Evolutionary conservation across 2,329 filamentous ascomycete species (phyloP).

Genomic region (Neocucurbitaria cava): DNA sequence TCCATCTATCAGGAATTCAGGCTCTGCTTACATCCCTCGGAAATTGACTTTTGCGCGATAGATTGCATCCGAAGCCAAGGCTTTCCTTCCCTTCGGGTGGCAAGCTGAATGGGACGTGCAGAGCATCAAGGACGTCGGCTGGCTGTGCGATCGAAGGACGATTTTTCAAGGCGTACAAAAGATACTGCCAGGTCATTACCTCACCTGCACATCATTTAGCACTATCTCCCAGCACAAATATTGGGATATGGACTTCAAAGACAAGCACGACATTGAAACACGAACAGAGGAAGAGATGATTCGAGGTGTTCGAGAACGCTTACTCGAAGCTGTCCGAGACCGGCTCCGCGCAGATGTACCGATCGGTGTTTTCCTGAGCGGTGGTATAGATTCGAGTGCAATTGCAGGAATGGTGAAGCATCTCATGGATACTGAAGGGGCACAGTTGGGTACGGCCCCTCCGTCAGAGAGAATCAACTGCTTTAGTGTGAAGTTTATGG

Average conservation of each 20-base stretch:
- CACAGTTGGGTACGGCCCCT: slow-evolving; percentile 53
- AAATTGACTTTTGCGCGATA: neutral
- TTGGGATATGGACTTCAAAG: slow-evolving; percentile 54
- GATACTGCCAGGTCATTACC: slow-evolving; percentile 29
- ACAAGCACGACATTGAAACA: slow-evolving; percentile 44
- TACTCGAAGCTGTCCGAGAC: slow-evolving; percentile 61
- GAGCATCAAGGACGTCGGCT: slow-evolving; percentile 53
- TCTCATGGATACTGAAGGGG: slow-evolving; percentile 50
- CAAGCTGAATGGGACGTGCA: slow-evolving; percentile 61
- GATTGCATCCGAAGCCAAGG: slow-evolving; percentile 57
- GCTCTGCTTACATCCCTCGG: neutral
- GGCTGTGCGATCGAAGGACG: slow-evolving; percentile 56
- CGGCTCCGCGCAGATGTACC: slow-evolving; percentile 65
- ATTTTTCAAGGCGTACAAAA: slow-evolving; percentile 59
- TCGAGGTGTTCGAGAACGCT: slow-evolving; percentile 55
- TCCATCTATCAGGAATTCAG: neutral
- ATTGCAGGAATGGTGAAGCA: slow-evolving; percentile 64
- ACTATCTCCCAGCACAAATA: slow-evolving; percentile 54
- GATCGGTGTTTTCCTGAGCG: slow-evolving; percentile 63
- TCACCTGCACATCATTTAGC: slow-evolving; percentile 40
- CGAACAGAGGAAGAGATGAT: slow-evolving; percentile 61
- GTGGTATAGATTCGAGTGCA: slow-evolving; percentile 65
- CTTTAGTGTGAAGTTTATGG: slow-evolving; percentile 63
- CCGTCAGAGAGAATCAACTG: slow-evolving; percentile 44
- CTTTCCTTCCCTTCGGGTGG: slow-evolving; percentile 60